Percentiles rank a stretch among this genome's conserved stretches.
Evolutionary conservation across 352 stramenopile species (phyloP).

Genomic region (Phytophthora meadii): DNA sequence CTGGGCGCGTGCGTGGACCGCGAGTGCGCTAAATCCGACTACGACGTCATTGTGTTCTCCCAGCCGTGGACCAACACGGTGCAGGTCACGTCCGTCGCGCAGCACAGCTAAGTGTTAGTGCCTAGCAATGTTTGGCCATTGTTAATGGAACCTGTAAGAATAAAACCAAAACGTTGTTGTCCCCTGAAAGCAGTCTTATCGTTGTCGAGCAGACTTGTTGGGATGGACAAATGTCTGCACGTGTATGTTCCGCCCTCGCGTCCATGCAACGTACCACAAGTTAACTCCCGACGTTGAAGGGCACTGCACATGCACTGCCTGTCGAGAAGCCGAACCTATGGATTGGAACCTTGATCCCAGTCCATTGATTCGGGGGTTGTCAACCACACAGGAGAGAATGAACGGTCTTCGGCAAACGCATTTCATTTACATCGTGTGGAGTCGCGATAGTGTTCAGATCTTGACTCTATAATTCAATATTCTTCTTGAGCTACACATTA

Average conservation of each 20-base stretch:
- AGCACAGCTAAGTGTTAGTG: constrained; percentile 16
- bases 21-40: constrained; percentile 36
- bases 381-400: neutral
- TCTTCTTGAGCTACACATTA: no score
- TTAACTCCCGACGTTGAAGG: neutral
- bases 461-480: neutral
- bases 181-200: no score
- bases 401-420: neutral
- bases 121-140: no score
- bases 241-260: constrained; percentile 1
- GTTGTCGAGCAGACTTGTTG: no score
- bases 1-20: constrained; percentile 44
- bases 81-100: constrained; percentile 44
- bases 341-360: no score
- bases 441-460: neutral
- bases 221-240: neutral
- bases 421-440: neutral
- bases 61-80: constrained; percentile 48
- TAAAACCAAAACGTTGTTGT: no score
- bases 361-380: no score
- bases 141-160: no score
- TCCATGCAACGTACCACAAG: no score
- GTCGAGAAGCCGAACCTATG: no score
- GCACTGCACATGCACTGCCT: no score
- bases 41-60: constrained; percentile 48